Base-by-base conservation (phyloP, 306 rosid genomes). In the Elaeagnus macrophylla region DNA sequence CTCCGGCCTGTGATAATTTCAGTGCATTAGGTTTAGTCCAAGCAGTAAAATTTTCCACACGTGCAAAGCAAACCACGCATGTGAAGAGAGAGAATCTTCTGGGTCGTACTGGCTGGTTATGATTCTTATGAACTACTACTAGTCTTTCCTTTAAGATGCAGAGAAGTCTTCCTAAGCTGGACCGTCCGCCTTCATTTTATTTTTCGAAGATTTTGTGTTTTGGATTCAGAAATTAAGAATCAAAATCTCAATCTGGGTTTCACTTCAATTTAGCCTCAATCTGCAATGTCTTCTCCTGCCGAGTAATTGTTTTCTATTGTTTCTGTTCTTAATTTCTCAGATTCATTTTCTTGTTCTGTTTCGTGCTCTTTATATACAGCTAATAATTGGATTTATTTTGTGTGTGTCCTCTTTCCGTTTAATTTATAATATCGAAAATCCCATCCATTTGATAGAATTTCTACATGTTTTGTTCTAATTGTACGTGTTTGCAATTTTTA, bases 281-380 rank as follows among this genome's bases (percentile, higher is more conserved):
- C 66, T 14, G 47, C 80, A 59, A 83, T 90, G 97, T 86, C 91
- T 71, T 78, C 94, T 51, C 97, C 97, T 39, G 94, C 83, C 36
- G 99, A 93, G 99, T 93, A 87, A 78, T 69, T 5, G 18, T 59
- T 13, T 64, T 49, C 6, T 8, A 46, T 18, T 20, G 38, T 39
- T 1, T 17, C 16, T 10, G 32, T 25, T 37, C 11, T 54, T 59
- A 19, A 14, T 12, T 52, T 57, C 13, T 32, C 37, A 62, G 62
- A 46, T 61, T 37, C 36, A 10, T 57, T 6, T 1, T 35, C 44
- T 7, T 67, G 51, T 8, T 50, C 41, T 37, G 9, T 9, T 42
- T 10, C 6, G 32, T 25, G 32, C 32, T 25, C 32, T 25, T 25
- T 25, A 10, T 53, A 0, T 53, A 13, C 6, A 9, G 4, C 39